Evolutionary conservation across 495 filamentous ascomycete genomes (phyloP).

Genomic region (Daldinia bambusicola): DNA sequence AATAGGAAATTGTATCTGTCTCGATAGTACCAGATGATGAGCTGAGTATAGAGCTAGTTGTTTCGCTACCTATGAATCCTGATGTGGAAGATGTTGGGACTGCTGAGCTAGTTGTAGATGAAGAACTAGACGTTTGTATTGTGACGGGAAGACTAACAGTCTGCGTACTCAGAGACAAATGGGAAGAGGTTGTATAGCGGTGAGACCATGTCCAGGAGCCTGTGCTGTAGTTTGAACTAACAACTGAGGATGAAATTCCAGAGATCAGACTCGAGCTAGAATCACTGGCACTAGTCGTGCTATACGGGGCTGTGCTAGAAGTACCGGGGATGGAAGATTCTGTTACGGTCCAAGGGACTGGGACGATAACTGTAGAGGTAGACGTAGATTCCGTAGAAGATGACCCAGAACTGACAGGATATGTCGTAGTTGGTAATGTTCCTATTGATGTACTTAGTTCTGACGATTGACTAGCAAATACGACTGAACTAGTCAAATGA

Average conservation of each 20-base stretch:
- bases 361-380: slow-evolving; percentile 28
- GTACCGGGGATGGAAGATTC: slow-evolving; percentile 21
- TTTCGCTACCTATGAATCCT: slow-evolving; percentile 1
- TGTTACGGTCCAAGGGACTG: slow-evolving; percentile 25
- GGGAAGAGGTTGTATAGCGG: slow-evolving; percentile 23
- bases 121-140: neutral
- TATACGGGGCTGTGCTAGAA: slow-evolving; percentile 20
- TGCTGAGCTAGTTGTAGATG: neutral
- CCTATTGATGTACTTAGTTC: neutral
- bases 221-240: slow-evolving; percentile 22
- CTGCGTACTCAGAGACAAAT: slow-evolving; percentile 6
- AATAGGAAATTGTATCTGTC: slow-evolving; percentile 4
- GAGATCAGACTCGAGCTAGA: neutral
- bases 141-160: neutral
- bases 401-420: slow-evolving; percentile 5
- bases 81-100: slow-evolving; percentile 1
- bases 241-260: slow-evolving; percentile 8
- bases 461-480: neutral
- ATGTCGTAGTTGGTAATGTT: slow-evolving; percentile 7
- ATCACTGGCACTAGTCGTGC: slow-evolving; percentile 5
- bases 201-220: slow-evolving; percentile 39
- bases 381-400: slow-evolving; percentile 14
- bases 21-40: slow-evolving; percentile 9
- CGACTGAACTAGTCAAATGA: neutral
- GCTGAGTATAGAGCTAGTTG: slow-evolving; percentile 16